These are phyloP conservation scores for Amaranthus cruentus DNA, from an alignment of 148 eudicot genomes.

Conservation along the genomic window DNA sequence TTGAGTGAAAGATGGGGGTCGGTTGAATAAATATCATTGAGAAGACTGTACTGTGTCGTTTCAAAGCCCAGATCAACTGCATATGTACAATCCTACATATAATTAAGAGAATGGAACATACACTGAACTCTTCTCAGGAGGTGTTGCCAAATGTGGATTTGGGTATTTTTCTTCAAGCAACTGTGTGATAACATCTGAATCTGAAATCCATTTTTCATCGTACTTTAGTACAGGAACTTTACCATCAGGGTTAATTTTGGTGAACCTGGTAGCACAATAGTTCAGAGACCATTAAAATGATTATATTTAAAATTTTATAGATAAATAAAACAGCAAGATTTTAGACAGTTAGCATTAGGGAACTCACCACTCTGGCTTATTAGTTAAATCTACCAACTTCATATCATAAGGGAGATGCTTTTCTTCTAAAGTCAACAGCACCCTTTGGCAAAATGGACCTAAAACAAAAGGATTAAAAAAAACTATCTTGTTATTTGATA, in stretches of 20 bases:
- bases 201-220: slow-evolving; percentile 82
- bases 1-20: too few relatives aligned
- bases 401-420: slow-evolving; percentile 77
- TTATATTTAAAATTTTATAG: not conserved
- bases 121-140: slow-evolving; percentile 79
- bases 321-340: not conserved
- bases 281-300: not conserved
- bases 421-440: slow-evolving; percentile 82
- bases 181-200: slow-evolving; percentile 81
- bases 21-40: too few relatives aligned
- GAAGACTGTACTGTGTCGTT: not conserved
- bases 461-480: slow-evolving; percentile 6
- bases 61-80: not conserved
- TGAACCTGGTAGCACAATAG: slow-evolving; percentile 46
- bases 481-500: not conserved
- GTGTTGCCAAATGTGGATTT: slow-evolving; percentile 62
- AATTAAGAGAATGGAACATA: slow-evolving; percentile 26
- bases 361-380: slow-evolving; percentile 77
- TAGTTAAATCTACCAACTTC: slow-evolving; percentile 65
- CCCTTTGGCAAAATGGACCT: slow-evolving; percentile 91
- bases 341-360: not conserved
- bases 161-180: slow-evolving; percentile 76
- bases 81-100: not conserved
- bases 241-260: slow-evolving; percentile 70
- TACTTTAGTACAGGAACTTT: slow-evolving; percentile 82